phyloP scores from a whole-genome alignment of 495 filamentous ascomycete species.

The Neurospora hispaniola region DNA sequence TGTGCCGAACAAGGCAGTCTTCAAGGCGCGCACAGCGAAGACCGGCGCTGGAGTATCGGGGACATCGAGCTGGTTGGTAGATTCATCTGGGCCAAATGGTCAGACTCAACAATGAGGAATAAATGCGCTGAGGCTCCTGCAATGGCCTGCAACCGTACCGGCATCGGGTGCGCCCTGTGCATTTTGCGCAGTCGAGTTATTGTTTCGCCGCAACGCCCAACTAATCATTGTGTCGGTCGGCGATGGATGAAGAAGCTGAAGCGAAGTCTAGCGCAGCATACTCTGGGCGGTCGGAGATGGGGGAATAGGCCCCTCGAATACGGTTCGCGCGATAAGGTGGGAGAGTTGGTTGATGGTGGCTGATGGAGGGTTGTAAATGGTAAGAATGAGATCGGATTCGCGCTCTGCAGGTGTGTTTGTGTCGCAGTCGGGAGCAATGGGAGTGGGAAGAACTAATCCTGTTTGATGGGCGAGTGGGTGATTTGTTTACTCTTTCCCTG shows the following conservation, averaged over 20 bases:
- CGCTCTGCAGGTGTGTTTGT: background rate
- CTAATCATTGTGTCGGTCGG: conserved; percentile 36
- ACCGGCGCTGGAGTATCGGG: conserved; percentile 91
- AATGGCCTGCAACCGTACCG: background rate
- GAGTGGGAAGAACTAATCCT: background rate
- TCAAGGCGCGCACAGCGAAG: conserved; percentile 88
- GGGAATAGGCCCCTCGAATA: background rate
- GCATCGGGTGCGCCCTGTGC: conserved; percentile 20
- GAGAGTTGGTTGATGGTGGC: background rate
- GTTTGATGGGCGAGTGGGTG: background rate
- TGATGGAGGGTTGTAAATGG: background rate
- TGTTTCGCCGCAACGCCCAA: conserved; percentile 40
- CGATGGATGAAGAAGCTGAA: background rate
- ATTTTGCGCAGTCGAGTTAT: conserved; percentile 9
- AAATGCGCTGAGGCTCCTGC: background rate
- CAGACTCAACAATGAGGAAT: background rate
- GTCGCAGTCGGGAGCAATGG: background rate
- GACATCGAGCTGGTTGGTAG: conserved; percentile 43
- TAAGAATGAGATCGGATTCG: background rate
- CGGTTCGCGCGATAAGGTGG: background rate
- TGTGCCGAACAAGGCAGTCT: conserved; percentile 83
- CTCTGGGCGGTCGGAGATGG: background rate
- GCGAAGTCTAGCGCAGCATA: background rate
- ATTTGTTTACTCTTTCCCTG: conserved; percentile 7
- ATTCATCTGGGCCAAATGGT: conserved; percentile 23